These are phyloP conservation scores for Blastobotrys parvus DNA, from an alignment of 805 yeast species.

Conservation along the genomic window DNA sequence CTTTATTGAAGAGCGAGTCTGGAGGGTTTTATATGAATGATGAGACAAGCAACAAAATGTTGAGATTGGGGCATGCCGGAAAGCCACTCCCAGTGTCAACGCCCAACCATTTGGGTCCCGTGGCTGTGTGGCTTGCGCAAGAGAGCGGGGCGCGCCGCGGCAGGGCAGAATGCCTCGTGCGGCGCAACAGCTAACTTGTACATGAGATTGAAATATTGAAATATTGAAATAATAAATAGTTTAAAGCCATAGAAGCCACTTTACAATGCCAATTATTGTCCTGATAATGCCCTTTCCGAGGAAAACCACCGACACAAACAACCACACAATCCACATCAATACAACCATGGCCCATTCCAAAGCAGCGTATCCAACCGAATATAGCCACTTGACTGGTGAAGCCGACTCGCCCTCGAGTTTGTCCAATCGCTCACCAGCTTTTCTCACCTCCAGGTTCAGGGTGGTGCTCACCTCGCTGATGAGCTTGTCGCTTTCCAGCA, in stretches of 20 bases:
- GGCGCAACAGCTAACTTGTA: no score
- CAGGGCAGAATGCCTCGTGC: no score
- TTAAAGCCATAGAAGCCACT: no score
- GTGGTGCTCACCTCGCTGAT: conserved; percentile 21
- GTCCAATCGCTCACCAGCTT: conserved; percentile 17
- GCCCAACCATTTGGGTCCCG: no score
- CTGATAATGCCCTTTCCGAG: no score
- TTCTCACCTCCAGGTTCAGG: conserved; percentile 18
- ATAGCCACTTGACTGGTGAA: conserved; percentile 10
- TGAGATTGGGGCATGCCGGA: background rate
- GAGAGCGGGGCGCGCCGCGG: no score
- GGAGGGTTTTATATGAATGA: no score
- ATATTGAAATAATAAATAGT: no score
- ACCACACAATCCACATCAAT: conserved; percentile 23
- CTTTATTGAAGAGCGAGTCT: no score
- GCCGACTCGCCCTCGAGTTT: conserved; percentile 14
- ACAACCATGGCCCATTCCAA: conserved; percentile 19
- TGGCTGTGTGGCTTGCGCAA: no score
- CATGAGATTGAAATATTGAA: no score
- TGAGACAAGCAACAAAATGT: background rate
- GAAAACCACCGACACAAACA: conserved; percentile 16
- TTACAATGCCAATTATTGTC: no score
- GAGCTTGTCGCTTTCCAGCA: conserved; percentile 20
- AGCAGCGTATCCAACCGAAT: conserved; percentile 15
- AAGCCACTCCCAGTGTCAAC: background rate